Conservation (phyloP, 306 rosid genomes). For the Citrullus mucosospermus region DNA sequence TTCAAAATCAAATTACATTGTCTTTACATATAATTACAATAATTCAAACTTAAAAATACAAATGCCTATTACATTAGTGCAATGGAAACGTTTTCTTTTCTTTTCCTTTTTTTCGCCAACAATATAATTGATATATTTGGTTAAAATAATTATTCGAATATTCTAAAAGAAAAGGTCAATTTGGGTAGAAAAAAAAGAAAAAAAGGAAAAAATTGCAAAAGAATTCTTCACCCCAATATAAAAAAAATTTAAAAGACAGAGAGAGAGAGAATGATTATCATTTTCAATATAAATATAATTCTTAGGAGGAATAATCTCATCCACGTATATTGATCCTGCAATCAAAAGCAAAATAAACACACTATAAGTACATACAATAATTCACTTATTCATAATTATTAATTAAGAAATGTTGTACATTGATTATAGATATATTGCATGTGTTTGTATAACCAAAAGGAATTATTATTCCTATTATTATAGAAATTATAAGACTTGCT, state of each 20-base stretch:
- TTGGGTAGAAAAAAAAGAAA: not conserved
- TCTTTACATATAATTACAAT: not conserved
- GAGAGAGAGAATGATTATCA: not conserved
- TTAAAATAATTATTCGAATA: not conserved
- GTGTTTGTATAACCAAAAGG: too few relatives aligned
- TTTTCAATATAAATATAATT: not conserved
- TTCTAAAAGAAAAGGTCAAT: not conserved
- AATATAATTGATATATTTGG: not conserved
- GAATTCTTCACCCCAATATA: not conserved
- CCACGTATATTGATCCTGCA: constrained; percentile 8
- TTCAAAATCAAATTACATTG: not conserved
- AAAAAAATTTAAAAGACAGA: not conserved
- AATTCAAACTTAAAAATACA: not conserved
- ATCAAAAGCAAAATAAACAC: not conserved
- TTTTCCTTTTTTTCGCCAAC: not conserved
- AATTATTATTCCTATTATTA: too few relatives aligned
- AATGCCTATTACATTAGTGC: not conserved
- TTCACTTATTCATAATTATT: too few relatives aligned
- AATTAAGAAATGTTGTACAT: too few relatives aligned
- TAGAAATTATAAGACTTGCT: too few relatives aligned
- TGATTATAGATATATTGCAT: too few relatives aligned
- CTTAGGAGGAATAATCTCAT: not conserved
- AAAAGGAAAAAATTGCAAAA: not conserved
- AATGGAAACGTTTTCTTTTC: not conserved
- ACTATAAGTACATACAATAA: not conserved